Conservation (phyloP, 1,284 basidiomycete species). For the Mixia osmundae region DNA sequence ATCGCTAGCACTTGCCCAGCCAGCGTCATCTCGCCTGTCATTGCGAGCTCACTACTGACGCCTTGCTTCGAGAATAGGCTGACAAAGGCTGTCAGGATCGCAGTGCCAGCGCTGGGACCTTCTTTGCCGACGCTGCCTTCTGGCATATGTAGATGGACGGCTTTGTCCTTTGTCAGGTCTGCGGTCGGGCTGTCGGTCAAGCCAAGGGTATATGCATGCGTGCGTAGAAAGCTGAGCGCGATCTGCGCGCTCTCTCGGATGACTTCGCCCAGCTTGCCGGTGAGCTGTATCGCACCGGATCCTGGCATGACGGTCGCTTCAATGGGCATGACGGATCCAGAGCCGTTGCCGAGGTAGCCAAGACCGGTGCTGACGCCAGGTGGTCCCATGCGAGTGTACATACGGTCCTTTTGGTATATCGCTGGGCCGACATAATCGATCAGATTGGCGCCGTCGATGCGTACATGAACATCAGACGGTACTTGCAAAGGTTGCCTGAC, state of each 20-base stretch:
- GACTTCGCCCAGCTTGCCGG: conserved; percentile 53
- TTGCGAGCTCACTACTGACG: conserved; percentile 2
- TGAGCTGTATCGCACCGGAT: conserved; percentile 42
- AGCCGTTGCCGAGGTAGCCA: conserved; percentile 67
- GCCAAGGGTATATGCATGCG: conserved; percentile 52
- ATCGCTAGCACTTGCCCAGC: conserved; percentile 69
- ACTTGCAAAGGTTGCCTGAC: conserved; percentile 58
- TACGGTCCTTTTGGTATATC: conserved; percentile 79
- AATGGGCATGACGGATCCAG: conserved; percentile 61
- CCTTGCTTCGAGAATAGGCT: conserved; percentile 7
- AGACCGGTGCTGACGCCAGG: conserved; percentile 53
- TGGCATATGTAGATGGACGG: conserved; percentile 70
- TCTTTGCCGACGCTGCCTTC: conserved; percentile 51
- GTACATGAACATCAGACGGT: conserved; percentile 52
- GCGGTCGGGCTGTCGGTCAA: conserved; percentile 41
- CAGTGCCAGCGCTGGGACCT: conserved; percentile 38
- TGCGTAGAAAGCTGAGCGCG: conserved; percentile 44
- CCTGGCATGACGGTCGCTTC: conserved; percentile 57
- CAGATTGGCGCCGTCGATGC: conserved; percentile 62
- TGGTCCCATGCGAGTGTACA: conserved; percentile 61
- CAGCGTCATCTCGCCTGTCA: conserved; percentile 47
- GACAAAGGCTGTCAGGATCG: conserved; percentile 59
- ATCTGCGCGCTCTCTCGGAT: conserved; percentile 75
- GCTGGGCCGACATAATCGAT: conserved; percentile 94
- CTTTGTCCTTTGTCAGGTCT: conserved; percentile 51